phyloP scores from a whole-genome alignment of 2,329 filamentous ascomycete genomes.

The Nemania abortiva region DNA sequence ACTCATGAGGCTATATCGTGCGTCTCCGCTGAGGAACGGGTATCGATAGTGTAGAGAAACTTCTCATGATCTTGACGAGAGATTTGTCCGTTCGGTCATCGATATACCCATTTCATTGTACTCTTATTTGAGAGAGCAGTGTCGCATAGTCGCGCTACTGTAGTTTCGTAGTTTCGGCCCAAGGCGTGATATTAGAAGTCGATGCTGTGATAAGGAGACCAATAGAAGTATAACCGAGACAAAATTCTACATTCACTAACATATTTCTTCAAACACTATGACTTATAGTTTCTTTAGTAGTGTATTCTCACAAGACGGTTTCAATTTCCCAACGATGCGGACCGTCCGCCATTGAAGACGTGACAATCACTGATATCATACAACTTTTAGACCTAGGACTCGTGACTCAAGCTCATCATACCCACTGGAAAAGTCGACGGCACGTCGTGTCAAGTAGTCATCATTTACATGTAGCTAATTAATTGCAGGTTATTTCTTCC shows the following conservation, averaged over 20 bases:
- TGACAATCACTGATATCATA: neutral
- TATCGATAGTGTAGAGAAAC: neutral
- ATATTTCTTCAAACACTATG: neutral
- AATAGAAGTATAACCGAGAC: neutral
- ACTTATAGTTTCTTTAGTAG: neutral
- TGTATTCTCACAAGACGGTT: neutral
- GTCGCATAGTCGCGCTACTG: too few relatives aligned
- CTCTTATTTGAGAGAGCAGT: too few relatives aligned
- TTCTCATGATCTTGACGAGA: neutral
- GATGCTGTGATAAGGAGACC: neutral
- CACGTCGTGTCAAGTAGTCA: neutral
- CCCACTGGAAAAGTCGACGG: too few relatives aligned
- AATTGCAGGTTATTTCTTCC: neutral
- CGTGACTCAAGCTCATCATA: too few relatives aligned
- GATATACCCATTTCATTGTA: too few relatives aligned
- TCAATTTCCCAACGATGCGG: neutral
- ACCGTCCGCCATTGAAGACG: neutral
- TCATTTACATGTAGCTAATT: neutral
- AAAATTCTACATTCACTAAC: neutral
- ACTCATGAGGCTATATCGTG: neutral
- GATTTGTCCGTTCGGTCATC: too few relatives aligned
- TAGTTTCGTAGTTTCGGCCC: neutral
- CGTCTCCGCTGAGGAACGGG: neutral
- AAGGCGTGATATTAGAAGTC: neutral
- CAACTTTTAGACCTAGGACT: too few relatives aligned